Evolutionary conservation across 2,329 filamentous ascomycete species (phyloP).

Genomic region (Aspergillus pseudoterreus): DNA sequence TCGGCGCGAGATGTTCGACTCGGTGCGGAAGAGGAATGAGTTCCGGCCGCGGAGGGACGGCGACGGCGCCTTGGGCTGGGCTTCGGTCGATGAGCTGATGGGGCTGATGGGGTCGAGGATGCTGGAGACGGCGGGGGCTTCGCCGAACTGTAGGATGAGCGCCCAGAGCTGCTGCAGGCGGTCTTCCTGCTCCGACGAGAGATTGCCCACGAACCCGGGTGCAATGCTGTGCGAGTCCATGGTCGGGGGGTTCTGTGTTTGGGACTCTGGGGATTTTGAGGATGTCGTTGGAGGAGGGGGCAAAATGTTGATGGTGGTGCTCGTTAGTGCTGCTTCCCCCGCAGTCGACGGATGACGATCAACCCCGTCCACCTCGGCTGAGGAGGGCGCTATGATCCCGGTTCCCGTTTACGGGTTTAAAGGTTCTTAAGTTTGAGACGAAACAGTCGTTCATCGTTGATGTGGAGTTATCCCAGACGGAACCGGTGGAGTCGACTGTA

Average conservation of each 20-base stretch:
- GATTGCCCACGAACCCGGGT: slow-evolving; percentile 68
- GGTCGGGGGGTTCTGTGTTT: background rate
- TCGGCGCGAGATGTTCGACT: slow-evolving; percentile 48
- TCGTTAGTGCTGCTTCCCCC: background rate
- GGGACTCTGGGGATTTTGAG: too few species aligned
- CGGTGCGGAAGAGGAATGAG: slow-evolving; percentile 32
- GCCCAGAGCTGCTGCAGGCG: slow-evolving; percentile 82
- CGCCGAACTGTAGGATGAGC: slow-evolving; percentile 55
- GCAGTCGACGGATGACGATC: background rate
- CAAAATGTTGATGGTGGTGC: too few species aligned
- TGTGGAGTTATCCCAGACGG: too few species aligned
- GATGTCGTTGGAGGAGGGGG: too few species aligned
- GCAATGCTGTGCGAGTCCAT: background rate
- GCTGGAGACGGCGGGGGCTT: slow-evolving; percentile 45
- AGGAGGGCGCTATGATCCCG: background rate
- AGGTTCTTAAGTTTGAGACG: too few species aligned
- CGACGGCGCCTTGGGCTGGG: slow-evolving; percentile 16
- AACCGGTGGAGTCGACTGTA: too few species aligned
- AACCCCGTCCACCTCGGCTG: background rate
- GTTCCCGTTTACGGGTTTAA: background rate
- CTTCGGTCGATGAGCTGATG: slow-evolving; percentile 48
- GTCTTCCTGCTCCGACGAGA: slow-evolving; percentile 76
- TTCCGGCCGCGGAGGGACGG: slow-evolving; percentile 30
- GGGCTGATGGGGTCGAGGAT: slow-evolving; percentile 38
- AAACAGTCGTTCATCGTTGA: too few species aligned